phyloP scores from a whole-genome alignment of 1,284 basidiomycete species.

The Peniophora sp. region DNA sequence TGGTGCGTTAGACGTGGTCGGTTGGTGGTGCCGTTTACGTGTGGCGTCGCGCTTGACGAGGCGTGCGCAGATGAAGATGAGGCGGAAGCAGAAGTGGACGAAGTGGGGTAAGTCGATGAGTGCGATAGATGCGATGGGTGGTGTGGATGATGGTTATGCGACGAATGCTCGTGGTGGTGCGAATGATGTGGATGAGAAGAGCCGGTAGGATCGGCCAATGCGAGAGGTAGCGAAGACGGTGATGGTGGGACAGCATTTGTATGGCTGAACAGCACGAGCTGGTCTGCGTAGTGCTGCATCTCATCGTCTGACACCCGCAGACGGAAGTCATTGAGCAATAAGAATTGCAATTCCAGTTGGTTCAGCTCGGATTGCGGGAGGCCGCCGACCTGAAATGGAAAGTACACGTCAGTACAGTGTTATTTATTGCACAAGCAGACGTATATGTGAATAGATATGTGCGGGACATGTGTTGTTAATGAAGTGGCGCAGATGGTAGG shows the following conservation, averaged over 20 bases:
- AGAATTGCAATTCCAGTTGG: slow-evolving; percentile 93
- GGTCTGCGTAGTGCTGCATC: slow-evolving; percentile 93
- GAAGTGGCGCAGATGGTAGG: no score
- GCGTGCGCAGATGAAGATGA: no score
- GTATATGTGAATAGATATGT: neutral
- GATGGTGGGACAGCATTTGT: slow-evolving; percentile 22
- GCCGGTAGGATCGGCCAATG: slow-evolving; percentile 12
- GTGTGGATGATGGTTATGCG: neutral
- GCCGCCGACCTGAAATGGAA: slow-evolving; percentile 73
- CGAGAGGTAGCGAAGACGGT: slow-evolving; percentile 20
- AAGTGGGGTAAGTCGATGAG: no score
- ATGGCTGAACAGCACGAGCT: slow-evolving; percentile 64
- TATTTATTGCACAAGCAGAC: neutral
- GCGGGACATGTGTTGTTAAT: neutral
- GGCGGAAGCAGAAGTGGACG: no score
- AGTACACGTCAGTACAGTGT: neutral
- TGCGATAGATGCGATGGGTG: no score
- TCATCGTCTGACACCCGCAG: slow-evolving; percentile 85
- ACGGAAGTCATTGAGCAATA: slow-evolving; percentile 92
- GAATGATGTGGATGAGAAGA: slow-evolving; percentile 4
- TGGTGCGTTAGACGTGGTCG: neutral
- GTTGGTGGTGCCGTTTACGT: slow-evolving; percentile 57
- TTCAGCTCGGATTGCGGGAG: slow-evolving; percentile 92
- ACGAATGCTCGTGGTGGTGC: neutral
- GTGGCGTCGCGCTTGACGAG: neutral